phyloP scores from a whole-genome alignment of 148 eudicot genomes.

The Rhododendron kiyosumense region DNA sequence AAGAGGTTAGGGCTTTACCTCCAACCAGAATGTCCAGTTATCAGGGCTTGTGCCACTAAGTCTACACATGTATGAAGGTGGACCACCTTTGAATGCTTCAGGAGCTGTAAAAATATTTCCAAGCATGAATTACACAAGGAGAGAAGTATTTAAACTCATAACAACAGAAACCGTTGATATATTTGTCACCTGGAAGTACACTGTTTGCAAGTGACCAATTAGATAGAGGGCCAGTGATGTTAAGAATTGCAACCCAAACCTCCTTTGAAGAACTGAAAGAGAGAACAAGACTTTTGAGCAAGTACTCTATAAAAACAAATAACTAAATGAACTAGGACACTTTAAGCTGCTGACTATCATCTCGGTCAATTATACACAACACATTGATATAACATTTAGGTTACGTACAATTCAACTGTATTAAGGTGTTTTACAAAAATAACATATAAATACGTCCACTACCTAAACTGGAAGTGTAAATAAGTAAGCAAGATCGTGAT shows the following conservation, averaged over 20 bases:
- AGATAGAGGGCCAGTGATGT: constrained; percentile 86
- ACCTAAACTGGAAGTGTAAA: not conserved
- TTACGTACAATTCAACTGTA: not conserved
- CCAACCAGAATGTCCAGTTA: constrained; percentile 95
- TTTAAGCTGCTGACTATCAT: not conserved
- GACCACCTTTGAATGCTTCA: constrained; percentile 53
- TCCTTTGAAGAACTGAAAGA: constrained; percentile 74
- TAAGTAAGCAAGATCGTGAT: not conserved
- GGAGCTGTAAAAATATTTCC: constrained; percentile 49
- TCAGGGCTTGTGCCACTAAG: constrained; percentile 73
- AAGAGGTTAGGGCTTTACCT: constrained; percentile 41
- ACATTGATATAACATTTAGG: not conserved
- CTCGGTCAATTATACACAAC: not conserved
- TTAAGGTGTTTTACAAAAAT: not conserved
- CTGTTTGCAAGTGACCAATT: constrained; percentile 86
- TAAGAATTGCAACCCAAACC: constrained; percentile 86
- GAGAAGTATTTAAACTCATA: not conserved
- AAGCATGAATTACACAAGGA: constrained; percentile 7
- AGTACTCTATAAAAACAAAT: not conserved
- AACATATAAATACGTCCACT: not conserved
- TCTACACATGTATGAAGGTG: constrained; percentile 83
- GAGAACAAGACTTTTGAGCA: not conserved
- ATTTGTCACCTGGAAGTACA: constrained; percentile 55
- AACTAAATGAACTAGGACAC: not conserved
- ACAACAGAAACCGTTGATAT: not conserved